Evolutionary conservation across 1,139 yeast genomes (phyloP), one percentile per base, ranked within the genome.

Genomic region (Pichia sp.): DNA sequence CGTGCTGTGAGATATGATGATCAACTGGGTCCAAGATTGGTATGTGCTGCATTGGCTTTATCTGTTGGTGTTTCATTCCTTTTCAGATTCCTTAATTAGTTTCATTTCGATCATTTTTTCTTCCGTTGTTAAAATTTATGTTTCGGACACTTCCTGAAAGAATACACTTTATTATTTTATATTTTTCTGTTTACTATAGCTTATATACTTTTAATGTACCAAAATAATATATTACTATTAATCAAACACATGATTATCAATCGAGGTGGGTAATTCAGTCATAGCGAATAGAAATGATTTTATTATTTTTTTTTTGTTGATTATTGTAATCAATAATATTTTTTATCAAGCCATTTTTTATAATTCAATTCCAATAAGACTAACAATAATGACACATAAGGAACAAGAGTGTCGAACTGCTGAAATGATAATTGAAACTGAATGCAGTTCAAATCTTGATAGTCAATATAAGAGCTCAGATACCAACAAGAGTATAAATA

Each of bases 1-100:
- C 79, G 80, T 54, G 88, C 94, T 1, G 86, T 81, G 29, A 77
- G 86, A 54, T 92, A 92, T 62, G 96, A 87, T 57, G 98, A 92
- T 68, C 80, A 76, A 60, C 66, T 82, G 56, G 98, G 98, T 1
- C 97, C 97, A 22, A 83, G 85, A 54, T 73, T 81, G 65, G 80
- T 92, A 49, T 90, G 97, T 70, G 67, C 69, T 24, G 84, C 84
- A 47, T 71, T 92, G 57, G 82, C 86, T 9, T 69, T 81, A 3
- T 82, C 96, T 5, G 80, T 90, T 13, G 77, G 85, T 30, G 74
- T 80, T 45, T 83, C 94, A 23, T 89, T 86, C 63, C 61, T 81
- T 23, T 80, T 83, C 62, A 79, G 76, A 57, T 62, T 32, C 29
- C 29, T 25, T 13, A 32, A 32, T 16, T 32, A 11, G n/a, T n/a